These are phyloP conservation scores for Hymenotorrendiella dingleyae DNA, from an alignment of 2,329 filamentous ascomycete genomes.

Conservation along the genomic window DNA sequence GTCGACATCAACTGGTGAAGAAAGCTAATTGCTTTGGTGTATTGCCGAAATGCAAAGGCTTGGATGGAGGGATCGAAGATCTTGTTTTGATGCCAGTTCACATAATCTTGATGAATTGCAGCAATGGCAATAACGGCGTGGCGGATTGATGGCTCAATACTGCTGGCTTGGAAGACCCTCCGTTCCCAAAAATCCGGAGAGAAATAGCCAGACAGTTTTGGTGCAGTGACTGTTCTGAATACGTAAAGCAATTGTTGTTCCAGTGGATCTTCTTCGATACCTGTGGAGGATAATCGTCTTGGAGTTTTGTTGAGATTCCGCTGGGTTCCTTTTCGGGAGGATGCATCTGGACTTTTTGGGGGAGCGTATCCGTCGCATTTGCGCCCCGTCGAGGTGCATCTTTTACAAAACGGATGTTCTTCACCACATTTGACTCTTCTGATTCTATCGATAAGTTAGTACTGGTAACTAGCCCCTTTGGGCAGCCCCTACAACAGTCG, in stretches of 20 bases:
- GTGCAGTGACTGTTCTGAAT: slow-evolving; percentile 21
- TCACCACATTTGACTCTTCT: slow-evolving; percentile 29
- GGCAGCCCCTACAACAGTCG: neutral
- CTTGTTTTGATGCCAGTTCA: slow-evolving; percentile 38
- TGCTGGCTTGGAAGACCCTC: slow-evolving; percentile 20
- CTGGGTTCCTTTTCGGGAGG: neutral
- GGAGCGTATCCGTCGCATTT: slow-evolving; percentile 28
- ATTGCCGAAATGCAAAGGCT: slow-evolving; percentile 50
- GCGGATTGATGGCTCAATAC: slow-evolving; percentile 21
- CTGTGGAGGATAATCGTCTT: slow-evolving; percentile 4
- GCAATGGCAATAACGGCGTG: slow-evolving; percentile 27
- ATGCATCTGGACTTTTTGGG: slow-evolving; percentile 7
- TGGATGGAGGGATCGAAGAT: slow-evolving; percentile 28
- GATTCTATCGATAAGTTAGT: slow-evolving; percentile 14
- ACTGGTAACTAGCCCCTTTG: too few relatives aligned
- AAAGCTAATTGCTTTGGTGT: slow-evolving; percentile 46
- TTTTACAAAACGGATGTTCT: slow-evolving; percentile 27
- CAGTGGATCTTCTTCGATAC: slow-evolving; percentile 14
- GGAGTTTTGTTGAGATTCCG: slow-evolving; percentile 1
- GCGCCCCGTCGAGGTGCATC: slow-evolving; percentile 26
- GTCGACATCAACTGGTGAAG: slow-evolving; percentile 24
- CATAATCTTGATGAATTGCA: slow-evolving; percentile 25
- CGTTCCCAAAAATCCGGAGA: slow-evolving; percentile 24
- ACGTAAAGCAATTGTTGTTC: slow-evolving; percentile 21
- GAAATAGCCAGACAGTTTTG: slow-evolving; percentile 22